phyloP scores from a whole-genome alignment of 2,329 filamentous ascomycete species.

The Chalaropsis ovoidea region DNA sequence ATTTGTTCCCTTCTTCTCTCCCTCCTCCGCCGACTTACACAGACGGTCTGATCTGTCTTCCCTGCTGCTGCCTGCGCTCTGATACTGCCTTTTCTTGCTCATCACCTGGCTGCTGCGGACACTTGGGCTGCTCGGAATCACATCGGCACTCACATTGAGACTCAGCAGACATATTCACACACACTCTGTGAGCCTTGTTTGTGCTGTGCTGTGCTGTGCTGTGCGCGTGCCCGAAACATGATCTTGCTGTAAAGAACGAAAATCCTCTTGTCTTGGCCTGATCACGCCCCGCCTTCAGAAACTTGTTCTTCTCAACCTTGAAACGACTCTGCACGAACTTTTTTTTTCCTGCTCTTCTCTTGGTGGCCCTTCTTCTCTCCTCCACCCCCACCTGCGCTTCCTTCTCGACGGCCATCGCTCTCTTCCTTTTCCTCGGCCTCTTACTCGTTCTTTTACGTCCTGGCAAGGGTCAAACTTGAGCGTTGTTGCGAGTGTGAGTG shows the following conservation, averaged over 20 bases:
- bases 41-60: neutral
- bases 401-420: neutral
- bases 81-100: neutral
- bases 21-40: neutral
- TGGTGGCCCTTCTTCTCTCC: neutral
- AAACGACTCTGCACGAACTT: neutral
- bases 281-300: conserved; percentile 13
- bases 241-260: conserved; percentile 7
- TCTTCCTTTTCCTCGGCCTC: conserved; percentile 11
- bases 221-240: neutral
- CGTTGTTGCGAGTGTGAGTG: neutral
- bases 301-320: conserved; percentile 10
- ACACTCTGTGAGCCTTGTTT: neutral
- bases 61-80: neutral
- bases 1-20: neutral
- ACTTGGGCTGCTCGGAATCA: neutral
- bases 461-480: conserved; percentile 16
- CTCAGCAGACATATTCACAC: neutral
- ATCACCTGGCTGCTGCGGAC: neutral
- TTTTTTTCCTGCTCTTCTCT: neutral
- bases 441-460: conserved; percentile 8
- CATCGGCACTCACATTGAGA: neutral
- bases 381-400: conserved; percentile 7
- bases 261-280: conserved; percentile 15
- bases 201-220: neutral